A percentile compares a stretch with the other conserved stretches of the same genome.
Conservation (phyloP, 768 basidiomycete genomes). For the Lentinula boryana region DNA sequence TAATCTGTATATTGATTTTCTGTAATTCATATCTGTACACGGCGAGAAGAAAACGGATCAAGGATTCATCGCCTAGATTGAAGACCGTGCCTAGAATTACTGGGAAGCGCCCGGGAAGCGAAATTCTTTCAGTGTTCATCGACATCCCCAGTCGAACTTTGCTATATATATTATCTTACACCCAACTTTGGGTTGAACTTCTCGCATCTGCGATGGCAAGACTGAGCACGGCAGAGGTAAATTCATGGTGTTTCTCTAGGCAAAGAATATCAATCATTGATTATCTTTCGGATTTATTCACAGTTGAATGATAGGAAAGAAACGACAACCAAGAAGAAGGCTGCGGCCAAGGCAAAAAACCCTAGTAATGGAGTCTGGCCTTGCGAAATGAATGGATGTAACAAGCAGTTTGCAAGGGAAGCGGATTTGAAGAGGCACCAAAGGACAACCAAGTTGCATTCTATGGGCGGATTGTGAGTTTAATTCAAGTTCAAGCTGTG, state of each 20-base stretch:
- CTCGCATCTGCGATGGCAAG: not conserved
- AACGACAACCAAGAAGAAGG: slow-evolving; percentile 3
- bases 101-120: not conserved
- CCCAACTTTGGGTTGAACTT: not conserved
- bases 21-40: not conserved
- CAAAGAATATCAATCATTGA: not conserved
- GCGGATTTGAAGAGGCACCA: slow-evolving; percentile 81
- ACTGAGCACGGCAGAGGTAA: not conserved
- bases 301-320: not conserved
- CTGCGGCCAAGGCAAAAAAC: not conserved
- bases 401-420: slow-evolving; percentile 77
- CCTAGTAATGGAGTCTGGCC: slow-evolving; percentile 43
- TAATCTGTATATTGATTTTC: not conserved
- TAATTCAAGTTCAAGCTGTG: slow-evolving; percentile 2
- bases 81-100: not conserved
- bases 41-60: too few species aligned
- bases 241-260: not conserved
- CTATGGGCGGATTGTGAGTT: slow-evolving; percentile 66
- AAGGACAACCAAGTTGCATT: slow-evolving; percentile 72
- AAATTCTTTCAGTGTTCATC: not conserved
- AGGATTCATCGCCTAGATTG: too few species aligned
- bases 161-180: not conserved
- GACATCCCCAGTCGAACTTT: not conserved
- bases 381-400: slow-evolving; percentile 76
- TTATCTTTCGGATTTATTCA: not conserved